Evolutionary conservation across 2,329 filamentous ascomycete species (phyloP), one percentile per base, ranked within the genome.

Genomic region (Graphium sp.): DNA sequence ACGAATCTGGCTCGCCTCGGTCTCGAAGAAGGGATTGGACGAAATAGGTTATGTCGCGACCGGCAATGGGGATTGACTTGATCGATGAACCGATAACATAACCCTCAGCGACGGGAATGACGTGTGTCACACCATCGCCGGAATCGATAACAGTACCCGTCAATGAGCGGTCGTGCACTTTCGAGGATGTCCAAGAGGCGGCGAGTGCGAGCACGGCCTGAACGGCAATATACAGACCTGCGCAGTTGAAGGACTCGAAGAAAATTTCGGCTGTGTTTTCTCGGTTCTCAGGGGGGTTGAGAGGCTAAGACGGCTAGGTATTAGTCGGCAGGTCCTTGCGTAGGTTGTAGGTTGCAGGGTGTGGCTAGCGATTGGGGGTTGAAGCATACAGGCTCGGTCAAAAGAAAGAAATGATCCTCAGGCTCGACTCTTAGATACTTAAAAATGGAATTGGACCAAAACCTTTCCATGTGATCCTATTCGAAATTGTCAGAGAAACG

Each of bases 401-500:
- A 74, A 37, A 98, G 74, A 55, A 98, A 98, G 62, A 93, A 85
- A 56, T 98, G 89, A 50, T 98, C 89, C 58, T 98, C 89, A 18
- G 89, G 89, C 58, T 98, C 89, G 41, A 98, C 89, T 44, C 89
- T 74, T 30, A 98, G 69, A 49, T 98, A 98, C 55, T 98, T 98
- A 72, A 98, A 98, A 58, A 98, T 98, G 37, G 89, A 98, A 61
- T 95, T 95, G 41, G 91, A 95, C 89, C 89, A 98, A 61, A 95
- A 98, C 37, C 89, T 77, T 56, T 98, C 89, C 89, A 98, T 98
- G 46, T 94, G 82, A 56, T 98, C 89, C 81, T 89, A 41, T 5
- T 34, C 31, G 36, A 24, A 35, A 8, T 17, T 20, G 16, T 13
- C n/a, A 26, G 31, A 13, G 16, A 8, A n/a, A n/a, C n/a, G n/a